These are phyloP conservation scores for Cladophialophora yegresii DNA, from an alignment of 2,329 filamentous ascomycete species.

Conservation along the genomic window DNA sequence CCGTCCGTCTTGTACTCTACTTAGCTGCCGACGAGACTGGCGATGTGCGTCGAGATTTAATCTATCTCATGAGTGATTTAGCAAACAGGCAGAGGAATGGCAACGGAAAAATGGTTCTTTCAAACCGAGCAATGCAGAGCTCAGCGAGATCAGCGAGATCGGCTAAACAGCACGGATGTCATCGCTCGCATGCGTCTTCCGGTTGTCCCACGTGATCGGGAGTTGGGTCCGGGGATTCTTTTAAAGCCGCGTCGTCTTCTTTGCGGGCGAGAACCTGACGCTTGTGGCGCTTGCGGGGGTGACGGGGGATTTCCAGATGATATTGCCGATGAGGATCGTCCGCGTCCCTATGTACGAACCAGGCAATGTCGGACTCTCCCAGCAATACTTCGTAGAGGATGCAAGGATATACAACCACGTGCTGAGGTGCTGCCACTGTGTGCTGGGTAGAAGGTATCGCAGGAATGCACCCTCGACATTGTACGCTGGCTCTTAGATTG, in stretches of 20 bases:
- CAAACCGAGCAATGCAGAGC: background rate
- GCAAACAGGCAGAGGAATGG: background rate
- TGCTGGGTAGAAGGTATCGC: background rate
- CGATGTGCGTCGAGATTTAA: background rate
- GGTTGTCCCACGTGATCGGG: slow-evolving; percentile 13
- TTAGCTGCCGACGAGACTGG: background rate
- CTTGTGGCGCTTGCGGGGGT: background rate
- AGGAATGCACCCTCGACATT: background rate
- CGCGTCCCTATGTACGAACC: background rate
- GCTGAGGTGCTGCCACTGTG: background rate
- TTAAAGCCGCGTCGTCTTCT: slow-evolving; percentile 17
- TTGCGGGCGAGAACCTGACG: background rate
- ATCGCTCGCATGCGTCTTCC: background rate
- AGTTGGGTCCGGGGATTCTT: slow-evolving; percentile 18
- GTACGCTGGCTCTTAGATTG: background rate
- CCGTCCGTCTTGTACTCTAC: background rate
- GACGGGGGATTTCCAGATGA: background rate
- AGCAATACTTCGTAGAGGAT: too few relatives aligned
- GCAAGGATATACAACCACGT: slow-evolving; percentile 6
- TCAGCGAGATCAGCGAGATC: slow-evolving; percentile 3
- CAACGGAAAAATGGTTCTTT: slow-evolving; percentile 12
- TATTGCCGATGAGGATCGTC: slow-evolving; percentile 6
- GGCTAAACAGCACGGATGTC: slow-evolving; percentile 2
- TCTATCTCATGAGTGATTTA: slow-evolving; percentile 2
- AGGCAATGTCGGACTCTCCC: background rate